These are phyloP conservation scores for Cyphellophora attinorum DNA, from an alignment of 2,329 filamentous ascomycete species.

Conservation along the genomic window DNA sequence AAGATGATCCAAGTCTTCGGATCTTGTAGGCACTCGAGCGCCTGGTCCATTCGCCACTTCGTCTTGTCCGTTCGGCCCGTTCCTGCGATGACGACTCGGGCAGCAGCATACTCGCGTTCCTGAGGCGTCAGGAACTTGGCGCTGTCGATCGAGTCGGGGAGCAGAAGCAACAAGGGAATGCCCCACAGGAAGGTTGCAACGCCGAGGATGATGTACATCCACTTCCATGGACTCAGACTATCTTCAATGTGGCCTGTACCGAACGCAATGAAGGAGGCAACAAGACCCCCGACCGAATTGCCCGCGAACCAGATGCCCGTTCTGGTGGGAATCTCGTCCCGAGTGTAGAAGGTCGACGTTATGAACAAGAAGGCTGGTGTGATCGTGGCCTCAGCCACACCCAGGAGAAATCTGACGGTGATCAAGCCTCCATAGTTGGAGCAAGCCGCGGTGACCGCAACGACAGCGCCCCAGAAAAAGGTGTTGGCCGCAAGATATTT, in stretches of 20 bases:
- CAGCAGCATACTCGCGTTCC: conserved; percentile 27
- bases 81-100: conserved; percentile 35
- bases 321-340: conserved; percentile 21
- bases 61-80: conserved; percentile 42
- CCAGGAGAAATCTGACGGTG: conserved; percentile 35
- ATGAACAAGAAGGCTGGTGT: conserved; percentile 43
- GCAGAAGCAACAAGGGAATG: conserved; percentile 23
- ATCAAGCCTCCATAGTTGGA: conserved; percentile 33
- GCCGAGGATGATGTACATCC: conserved; percentile 32
- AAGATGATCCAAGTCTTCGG: conserved; percentile 35
- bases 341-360: conserved; percentile 41
- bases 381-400: conserved; percentile 38
- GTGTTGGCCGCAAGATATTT: conserved; percentile 6
- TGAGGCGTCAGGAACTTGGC: conserved; percentile 24
- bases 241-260: conserved; percentile 12
- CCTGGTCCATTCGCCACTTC: conserved; percentile 26
- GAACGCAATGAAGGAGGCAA: conserved; percentile 4
- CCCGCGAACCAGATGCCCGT: conserved; percentile 19
- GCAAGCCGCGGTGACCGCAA: conserved; percentile 34
- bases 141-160: conserved; percentile 33
- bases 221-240: conserved; percentile 19
- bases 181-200: conserved; percentile 35
- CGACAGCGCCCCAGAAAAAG: conserved; percentile 30
- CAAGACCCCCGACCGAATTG: conserved; percentile 3
- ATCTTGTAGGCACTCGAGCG: conserved; percentile 33